A percentile compares a stretch with the other conserved stretches of the same genome.
phyloP scores from a whole-genome alignment of 305 asterid species.

The Fraxinus ornus region DNA sequence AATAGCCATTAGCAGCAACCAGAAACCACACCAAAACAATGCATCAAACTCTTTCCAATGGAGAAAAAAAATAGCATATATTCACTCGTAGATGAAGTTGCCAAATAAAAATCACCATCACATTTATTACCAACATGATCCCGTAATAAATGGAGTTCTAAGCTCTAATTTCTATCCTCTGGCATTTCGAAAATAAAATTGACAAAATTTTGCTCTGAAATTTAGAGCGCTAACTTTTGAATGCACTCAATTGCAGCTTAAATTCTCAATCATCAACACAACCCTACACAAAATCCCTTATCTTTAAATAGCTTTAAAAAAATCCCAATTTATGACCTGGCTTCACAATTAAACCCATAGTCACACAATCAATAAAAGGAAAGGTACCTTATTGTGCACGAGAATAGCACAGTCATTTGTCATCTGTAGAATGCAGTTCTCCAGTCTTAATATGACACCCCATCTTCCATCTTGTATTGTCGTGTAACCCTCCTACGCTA shows the following conservation, averaged over 20 bases:
- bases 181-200: too few species aligned
- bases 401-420: constrained; percentile 44
- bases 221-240: constrained; percentile 4
- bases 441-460: too few species aligned
- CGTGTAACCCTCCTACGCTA: too few species aligned
- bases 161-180: too few species aligned
- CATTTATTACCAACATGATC: too few species aligned
- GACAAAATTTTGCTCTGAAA: background rate
- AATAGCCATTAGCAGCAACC: background rate
- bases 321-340: constrained; percentile 20
- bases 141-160: too few species aligned
- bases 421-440: too few species aligned
- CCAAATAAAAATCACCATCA: background rate
- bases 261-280: background rate
- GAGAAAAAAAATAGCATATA: too few species aligned
- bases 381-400: constrained; percentile 85
- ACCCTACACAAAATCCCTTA: background rate
- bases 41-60: background rate
- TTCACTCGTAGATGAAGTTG: too few species aligned
- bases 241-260: background rate
- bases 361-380: background rate
- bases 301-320: background rate
- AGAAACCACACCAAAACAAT: background rate
- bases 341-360: background rate
- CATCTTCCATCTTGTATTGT: too few species aligned